Evolutionary conservation across 495 filamentous ascomycete species (phyloP), one percentile per base, ranked within the genome.

Genomic region (Wilcoxina mikolae): DNA sequence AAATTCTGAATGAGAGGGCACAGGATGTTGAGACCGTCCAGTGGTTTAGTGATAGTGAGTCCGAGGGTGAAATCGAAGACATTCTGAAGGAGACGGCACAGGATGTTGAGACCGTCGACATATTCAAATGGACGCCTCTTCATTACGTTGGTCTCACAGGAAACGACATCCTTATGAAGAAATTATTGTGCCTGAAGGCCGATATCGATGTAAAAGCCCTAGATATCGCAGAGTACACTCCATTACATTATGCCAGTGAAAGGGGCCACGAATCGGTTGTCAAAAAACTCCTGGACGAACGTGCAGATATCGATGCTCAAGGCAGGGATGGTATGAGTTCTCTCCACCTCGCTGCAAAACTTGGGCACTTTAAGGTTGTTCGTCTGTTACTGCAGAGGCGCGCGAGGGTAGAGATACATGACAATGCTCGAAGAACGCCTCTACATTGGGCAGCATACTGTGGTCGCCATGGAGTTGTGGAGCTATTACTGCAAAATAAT

Each of bases 111-210:
- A 25, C 28, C 4, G 43, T 39, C 5, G 25, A 57, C 17, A 10
- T 41, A 9, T 38, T 47, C 15, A 46, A 48, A 5, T 41, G 46
- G 12, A 60, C 58, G 4, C 18, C 58, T 1, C 39, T 60, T 23
- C 58, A 60, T 27, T 58, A 38, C 50, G 58, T 56, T 10, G 58
- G 33, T 18, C 7, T 10, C 9, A 7, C 20, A 10, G 26, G 20
- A 18, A 18, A 27, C 15, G 18, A 25, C 3, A 27, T 7, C n/a
- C n/a, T 25, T 4, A 31, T 57, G 10, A 12, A 2, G 15, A 11
- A 3, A 3, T 28, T 59, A 18, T 20, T 58, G 5, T 10, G 44
- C 24, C 11, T 15, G 11, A 29, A 53, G 25, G 57, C 44, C 10
- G 35, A 59, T 12, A 42, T n/a, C n/a, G n/a, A n/a, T n/a, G n/a